These are phyloP conservation scores for Candida sakaeoensis DNA, from an alignment of 805 yeast species.

Conservation along the genomic window DNA sequence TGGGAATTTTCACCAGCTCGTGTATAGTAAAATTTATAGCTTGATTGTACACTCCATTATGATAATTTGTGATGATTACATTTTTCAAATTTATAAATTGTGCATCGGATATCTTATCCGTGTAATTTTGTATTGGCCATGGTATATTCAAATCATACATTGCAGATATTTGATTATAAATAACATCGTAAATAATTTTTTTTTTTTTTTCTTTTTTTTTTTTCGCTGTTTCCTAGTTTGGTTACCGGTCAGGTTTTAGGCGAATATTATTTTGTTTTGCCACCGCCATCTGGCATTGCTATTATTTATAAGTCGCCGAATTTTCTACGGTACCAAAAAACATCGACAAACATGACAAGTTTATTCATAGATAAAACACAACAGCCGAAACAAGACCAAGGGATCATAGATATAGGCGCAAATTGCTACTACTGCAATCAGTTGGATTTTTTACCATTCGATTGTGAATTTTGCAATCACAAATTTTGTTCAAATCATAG, in stretches of 20 bases:
- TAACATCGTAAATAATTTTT: background rate
- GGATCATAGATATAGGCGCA: constrained; percentile 54
- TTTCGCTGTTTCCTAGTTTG: background rate
- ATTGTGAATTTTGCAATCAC: constrained; percentile 45
- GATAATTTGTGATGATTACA: constrained; percentile 49
- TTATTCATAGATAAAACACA: constrained; percentile 21
- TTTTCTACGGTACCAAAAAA: background rate
- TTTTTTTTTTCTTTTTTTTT: background rate
- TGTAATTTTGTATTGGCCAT: constrained; percentile 61
- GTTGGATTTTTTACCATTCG: constrained; percentile 57
- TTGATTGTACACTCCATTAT: constrained; percentile 68
- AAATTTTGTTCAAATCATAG: constrained; percentile 52
- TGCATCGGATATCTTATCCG: constrained; percentile 33
- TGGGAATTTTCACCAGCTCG: constrained; percentile 52
- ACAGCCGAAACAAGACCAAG: constrained; percentile 22
- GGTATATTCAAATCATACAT: constrained; percentile 64
- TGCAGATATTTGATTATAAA: constrained; percentile 5
- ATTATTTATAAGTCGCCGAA: constrained; percentile 1
- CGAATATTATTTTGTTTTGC: constrained; percentile 5
- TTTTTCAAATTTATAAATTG: constrained; percentile 46
- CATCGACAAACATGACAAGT: constrained; percentile 1
- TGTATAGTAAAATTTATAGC: constrained; percentile 66
- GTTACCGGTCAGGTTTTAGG: background rate
- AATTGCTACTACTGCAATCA: constrained; percentile 51
- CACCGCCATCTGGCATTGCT: constrained; percentile 11